Base-by-base conservation (phyloP, 1,139 yeast species). In the Chernovozyma aurita region DNA sequence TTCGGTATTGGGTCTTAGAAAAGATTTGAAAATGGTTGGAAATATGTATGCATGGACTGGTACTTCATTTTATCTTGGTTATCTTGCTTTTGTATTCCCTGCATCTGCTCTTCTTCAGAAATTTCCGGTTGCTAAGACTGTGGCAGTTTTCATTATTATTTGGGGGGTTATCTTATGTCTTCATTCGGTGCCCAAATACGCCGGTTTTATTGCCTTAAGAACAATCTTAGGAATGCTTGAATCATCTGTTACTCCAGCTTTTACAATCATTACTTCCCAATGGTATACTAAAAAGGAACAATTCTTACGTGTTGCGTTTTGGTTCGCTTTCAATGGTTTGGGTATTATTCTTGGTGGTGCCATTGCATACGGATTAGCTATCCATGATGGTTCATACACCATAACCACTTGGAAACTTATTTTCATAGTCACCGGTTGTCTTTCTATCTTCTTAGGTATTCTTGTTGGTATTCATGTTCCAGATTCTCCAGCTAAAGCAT, bases 291-390 rank as follows among this genome's bases (percentile, higher is more conserved):
- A 59, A 46, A 72, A 62, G 27, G 80, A 73, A 52, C 77, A 63
- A 38, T 73, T 66, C 42, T 54, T 65, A 34, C 66, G 80, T 48
- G 60, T 68, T 35, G 63, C 64, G 25, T 50, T 65, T 42, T 77
- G 76, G 79, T 71, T 71, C 43, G 65, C 72, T 15, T 70, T 63
- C 47, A 65, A 70, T 41, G 81, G 81, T 18, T 47, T 73, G 16
- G 80, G 81, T 41, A 61, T 66, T 12, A 62, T 77, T 15, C 41
- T 76, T 15, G 83, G 82, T 28, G 76, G 77, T 36, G 63, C 71
- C 3, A 66, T 78, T 45, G 77, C 80, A 1, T 74, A 73, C 43
- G 77, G 77, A 30, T 49, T 68, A 4, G 63, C 59, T 28, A 51
- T 45, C 24, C 55, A 61, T 39, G 60, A 57, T 33, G 53, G 47